Evolutionary conservation across 805 yeast species (phyloP), one percentile per base, ranked within the genome.

Genomic region (Starmerella gropengiesseri): DNA sequence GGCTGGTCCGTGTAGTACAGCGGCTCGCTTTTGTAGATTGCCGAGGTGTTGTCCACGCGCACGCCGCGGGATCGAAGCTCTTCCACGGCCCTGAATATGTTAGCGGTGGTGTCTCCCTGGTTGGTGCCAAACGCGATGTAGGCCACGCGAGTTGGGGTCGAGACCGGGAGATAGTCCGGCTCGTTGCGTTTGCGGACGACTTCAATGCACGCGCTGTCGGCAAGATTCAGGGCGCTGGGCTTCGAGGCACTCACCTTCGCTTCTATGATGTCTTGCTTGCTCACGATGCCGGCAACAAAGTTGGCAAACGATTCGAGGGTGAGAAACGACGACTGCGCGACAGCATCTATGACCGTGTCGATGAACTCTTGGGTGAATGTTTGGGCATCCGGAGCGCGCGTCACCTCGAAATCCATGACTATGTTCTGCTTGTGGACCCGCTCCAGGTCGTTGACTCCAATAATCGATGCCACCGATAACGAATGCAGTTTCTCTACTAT

Each of bases 391-490:
- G 40, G 25, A 9, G 52, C 55, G 50, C 76, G 60, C 40, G 70
- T 71, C 21, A 85, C 60, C 7, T 59, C 60, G 14, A 75, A 44
- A 52, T 81, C 81, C 22, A 81, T 49, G 2, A 68, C 61, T 7
- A 91, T 83, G 35, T 77, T 77, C 62, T 91, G 99, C 52, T 73
- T 77, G 55, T 80, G 78, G 18, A 78, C 60, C 45, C 98, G 68
- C 59, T 91, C 99, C 62, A 86, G 83, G 1, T 86, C 80, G 64
- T 86, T 89, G 7, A 91, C 91, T 4, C 98, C 99, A 51, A 91
- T 81, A n/a, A 87, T 67, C 0, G 95, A 79, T 38, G 78, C 67
- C 14, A 84, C 61, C 37, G 69, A 67, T 28, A 87, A 60, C 5
- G 72, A 70, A 7, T 18, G 12, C 6, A 51, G 7, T 4, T 7